Base-by-base conservation (phyloP, 2,329 filamentous ascomycete genomes). In the Fusarium camptoceras region DNA sequence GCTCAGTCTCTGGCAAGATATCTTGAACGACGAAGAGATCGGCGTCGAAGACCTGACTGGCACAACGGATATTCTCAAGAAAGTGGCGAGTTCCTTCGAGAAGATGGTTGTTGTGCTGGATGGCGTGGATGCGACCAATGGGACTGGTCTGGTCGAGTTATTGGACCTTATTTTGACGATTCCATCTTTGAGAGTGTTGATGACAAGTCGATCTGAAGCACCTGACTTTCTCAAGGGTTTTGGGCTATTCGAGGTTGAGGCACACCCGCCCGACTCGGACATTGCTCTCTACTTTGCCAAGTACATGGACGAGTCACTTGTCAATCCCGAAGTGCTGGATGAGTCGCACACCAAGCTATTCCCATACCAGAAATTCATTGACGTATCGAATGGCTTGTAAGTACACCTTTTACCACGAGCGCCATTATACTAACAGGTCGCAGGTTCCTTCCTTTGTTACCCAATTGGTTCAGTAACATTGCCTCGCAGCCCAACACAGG, bases 21-120 rank as follows among this genome's bases (percentile, higher is more conserved):
- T 55, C 5, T 0, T 16, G 1, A 12, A n/a, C 2, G 4, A n/a
- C 0, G 10, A 18, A 1, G 59, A 61, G 1, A 10, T 24, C 10
- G 41, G 16, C 1, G 14, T 11, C 1, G 25, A 18, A n/a, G 28
- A 22, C 12, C 1, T 39, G 12, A 9, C 12, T 1, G 20, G 14
- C 4, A 9, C 27, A 2, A 11, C 18, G 0, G 4, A n/a, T 2
- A 34, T 54, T 7, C 4, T 55, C 5, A 15, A 27, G 3, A 12
- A 10, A 5, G 5, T 42, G 1, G 3, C 10, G 10, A 12, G 1
- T 1, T 4, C 5, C 2, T 54, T 41, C 2, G 3, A 3, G 0
- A 55, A 9, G 5, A 31, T 25, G 0, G 0, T 63, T 3, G 18
- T 63, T 14, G n/a, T 63, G 2, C 4, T 63, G 0, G 57, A 63